These are phyloP conservation scores for Sphagnurus paluster DNA, from an alignment of 1,284 basidiomycete species.

Conservation along the genomic window DNA sequence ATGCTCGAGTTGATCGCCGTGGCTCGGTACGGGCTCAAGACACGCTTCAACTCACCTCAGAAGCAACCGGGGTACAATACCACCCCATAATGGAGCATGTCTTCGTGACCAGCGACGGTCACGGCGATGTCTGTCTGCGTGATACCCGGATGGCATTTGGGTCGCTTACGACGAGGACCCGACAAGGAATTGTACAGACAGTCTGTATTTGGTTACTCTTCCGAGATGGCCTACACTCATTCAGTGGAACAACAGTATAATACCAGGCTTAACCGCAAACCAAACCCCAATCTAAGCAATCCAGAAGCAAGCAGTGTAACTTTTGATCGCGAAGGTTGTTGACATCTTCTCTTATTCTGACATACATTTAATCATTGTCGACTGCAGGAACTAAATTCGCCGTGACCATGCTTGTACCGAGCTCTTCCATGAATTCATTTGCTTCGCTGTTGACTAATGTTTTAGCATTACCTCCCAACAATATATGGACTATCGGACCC, in stretches of 20 bases:
- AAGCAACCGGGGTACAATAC: slow-evolving; percentile 62
- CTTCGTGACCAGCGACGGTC: slow-evolving; percentile 63
- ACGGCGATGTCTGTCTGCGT: slow-evolving; percentile 61
- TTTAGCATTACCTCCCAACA: slow-evolving; percentile 65
- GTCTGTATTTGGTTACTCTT: slow-evolving; percentile 32
- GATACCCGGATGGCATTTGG: slow-evolving; percentile 79
- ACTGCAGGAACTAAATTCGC: slow-evolving; percentile 53
- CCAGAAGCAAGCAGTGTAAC: slow-evolving; percentile 66
- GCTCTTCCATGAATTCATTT: slow-evolving; percentile 7
- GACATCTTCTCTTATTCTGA: neutral
- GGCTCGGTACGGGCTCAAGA: slow-evolving; percentile 40
- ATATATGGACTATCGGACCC: slow-evolving; percentile 67
- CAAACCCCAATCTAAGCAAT: slow-evolving; percentile 40
- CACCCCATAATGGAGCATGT: slow-evolving; percentile 66
- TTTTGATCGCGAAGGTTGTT: slow-evolving; percentile 62
- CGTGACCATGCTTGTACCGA: slow-evolving; percentile 61
- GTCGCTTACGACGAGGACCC: slow-evolving; percentile 38
- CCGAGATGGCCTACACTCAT: neutral
- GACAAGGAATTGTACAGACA: slow-evolving; percentile 54
- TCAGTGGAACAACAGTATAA: slow-evolving; percentile 48
- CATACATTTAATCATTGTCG: too few relatives aligned
- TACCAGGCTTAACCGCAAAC: slow-evolving; percentile 55
- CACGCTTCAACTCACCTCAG: slow-evolving; percentile 48
- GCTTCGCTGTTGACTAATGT: neutral
- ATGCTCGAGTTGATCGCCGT: slow-evolving; percentile 37